These are phyloP conservation scores for Micromonas pusilla DNA, from an alignment of 139 green algal species.

Conservation along the genomic window DNA sequence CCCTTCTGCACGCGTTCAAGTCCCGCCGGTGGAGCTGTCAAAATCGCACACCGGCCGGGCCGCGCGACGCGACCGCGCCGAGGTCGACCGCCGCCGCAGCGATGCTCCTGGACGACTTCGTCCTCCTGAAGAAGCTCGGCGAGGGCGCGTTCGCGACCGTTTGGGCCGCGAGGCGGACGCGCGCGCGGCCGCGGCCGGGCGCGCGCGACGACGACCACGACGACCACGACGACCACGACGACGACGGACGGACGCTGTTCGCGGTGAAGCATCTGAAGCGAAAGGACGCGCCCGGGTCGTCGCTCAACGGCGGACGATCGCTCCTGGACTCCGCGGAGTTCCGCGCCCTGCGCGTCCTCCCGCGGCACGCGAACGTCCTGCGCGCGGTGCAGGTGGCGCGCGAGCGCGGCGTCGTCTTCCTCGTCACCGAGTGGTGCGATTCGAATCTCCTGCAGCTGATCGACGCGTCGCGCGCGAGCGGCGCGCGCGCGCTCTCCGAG, in stretches of 20 bases:
- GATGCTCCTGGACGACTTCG: neutral
- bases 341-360: neutral
- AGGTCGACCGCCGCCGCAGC: no score
- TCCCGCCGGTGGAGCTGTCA: no score
- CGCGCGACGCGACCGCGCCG: no score
- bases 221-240: neutral
- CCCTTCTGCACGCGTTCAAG: no score
- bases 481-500: neutral
- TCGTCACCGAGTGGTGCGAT: neutral
- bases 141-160: neutral
- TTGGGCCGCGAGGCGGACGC: neutral
- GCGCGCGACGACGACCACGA: no score
- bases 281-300: no score
- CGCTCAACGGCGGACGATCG: neutral
- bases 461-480: neutral
- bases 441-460: neutral
- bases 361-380: neutral
- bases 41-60: no score
- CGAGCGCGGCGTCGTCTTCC: neutral
- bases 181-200: no score
- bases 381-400: neutral
- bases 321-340: neutral
- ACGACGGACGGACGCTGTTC: neutral
- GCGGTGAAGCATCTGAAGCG: neutral
- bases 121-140: neutral